Percentiles rank a stretch among this genome's conserved stretches.
Conservation (phyloP, 257 asterid species). For the Ophiorrhiza pumila region DNA sequence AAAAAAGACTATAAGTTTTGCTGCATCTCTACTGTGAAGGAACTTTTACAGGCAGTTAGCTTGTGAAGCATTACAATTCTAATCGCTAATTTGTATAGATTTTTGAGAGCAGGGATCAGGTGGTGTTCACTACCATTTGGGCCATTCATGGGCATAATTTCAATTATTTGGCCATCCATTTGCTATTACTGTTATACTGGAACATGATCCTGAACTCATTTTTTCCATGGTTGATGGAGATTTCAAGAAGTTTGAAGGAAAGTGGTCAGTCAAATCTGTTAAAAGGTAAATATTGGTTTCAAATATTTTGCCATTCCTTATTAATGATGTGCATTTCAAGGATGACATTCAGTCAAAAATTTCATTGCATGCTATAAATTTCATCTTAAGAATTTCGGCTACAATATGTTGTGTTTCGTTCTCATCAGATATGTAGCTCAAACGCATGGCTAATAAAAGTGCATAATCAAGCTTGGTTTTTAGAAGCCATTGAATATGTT, state of each 20-base stretch:
- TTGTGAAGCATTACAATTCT: background rate
- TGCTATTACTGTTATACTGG: slow-evolving; percentile 32
- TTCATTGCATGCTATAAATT: background rate
- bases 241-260: slow-evolving; percentile 96
- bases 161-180: background rate
- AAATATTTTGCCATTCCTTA: background rate
- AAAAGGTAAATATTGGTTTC: slow-evolving; percentile 42
- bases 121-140: background rate
- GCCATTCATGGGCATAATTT: background rate
- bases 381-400: background rate
- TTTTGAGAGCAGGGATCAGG: background rate
- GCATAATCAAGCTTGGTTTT: background rate
- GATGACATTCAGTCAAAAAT: background rate
- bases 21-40: background rate
- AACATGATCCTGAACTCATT: slow-evolving; percentile 63
- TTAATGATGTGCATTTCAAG: slow-evolving; percentile 2
- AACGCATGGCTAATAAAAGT: background rate
- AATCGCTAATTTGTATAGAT: background rate
- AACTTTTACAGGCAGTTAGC: background rate
- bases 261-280: slow-evolving; percentile 73
- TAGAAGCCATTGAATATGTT: background rate
- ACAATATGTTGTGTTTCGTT: too few relatives aligned
- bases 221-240: slow-evolving; percentile 98
- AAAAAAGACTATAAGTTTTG: background rate
- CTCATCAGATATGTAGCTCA: background rate